Evolutionary conservation across 2,329 filamentous ascomycete species (phyloP).

Genomic region (Diaporthe eres): DNA sequence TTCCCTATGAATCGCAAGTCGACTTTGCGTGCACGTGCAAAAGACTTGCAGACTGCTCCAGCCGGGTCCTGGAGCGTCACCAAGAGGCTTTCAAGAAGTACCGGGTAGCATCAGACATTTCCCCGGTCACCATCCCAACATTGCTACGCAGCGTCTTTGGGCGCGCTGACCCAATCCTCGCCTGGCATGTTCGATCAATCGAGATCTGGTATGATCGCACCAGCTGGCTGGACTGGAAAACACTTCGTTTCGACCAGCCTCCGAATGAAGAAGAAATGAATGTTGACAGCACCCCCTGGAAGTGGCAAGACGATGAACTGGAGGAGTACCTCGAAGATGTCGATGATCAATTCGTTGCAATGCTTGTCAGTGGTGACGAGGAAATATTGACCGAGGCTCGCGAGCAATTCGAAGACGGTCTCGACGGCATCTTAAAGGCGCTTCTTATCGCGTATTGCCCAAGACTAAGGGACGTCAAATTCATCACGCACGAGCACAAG

Average conservation of each 20-base stretch:
- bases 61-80: background rate
- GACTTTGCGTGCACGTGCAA: background rate
- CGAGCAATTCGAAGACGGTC: background rate
- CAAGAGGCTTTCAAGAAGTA: slow-evolving; percentile 1
- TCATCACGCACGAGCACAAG: slow-evolving; percentile 7
- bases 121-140: background rate
- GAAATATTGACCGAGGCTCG: background rate
- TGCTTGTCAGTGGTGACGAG: background rate
- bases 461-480: slow-evolving; percentile 7
- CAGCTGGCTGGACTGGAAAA: background rate
- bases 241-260: background rate
- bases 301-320: background rate
- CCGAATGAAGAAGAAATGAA: background rate
- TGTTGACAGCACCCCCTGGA: background rate
- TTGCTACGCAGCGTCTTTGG: background rate
- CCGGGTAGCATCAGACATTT: slow-evolving; percentile 4
- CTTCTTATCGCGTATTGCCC: slow-evolving; percentile 3
- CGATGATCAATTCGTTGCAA: background rate
- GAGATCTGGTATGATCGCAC: slow-evolving; percentile 9
- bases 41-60: background rate
- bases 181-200: background rate
- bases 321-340: background rate
- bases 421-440: slow-evolving; percentile 4
- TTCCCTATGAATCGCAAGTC: background rate
- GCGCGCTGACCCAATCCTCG: slow-evolving; percentile 4